Evolutionary conservation across 306 rosid species (phyloP).

Genomic region (Malus orientalis): DNA sequence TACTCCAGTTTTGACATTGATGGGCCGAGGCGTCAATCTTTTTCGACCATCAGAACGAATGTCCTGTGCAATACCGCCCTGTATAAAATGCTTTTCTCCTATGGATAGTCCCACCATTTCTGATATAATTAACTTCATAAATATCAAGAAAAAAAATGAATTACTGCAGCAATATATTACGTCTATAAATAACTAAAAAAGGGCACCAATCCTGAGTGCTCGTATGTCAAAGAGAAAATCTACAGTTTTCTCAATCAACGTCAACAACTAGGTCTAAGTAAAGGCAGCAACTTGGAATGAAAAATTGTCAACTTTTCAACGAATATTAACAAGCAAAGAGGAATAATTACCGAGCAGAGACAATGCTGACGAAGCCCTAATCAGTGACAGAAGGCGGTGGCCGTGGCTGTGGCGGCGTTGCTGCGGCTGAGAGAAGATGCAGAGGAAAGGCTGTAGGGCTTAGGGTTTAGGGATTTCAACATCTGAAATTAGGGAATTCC

Average conservation of each 20-base stretch:
- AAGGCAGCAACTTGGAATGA: not conserved
- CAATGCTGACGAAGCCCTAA: not conserved
- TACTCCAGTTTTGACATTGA: constrained; percentile 65
- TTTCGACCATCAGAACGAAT: constrained; percentile 85
- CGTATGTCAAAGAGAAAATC: not conserved
- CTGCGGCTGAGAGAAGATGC: not conserved
- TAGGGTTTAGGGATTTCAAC: not conserved
- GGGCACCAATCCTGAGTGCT: not conserved
- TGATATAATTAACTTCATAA: not conserved
- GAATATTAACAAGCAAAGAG: not conserved
- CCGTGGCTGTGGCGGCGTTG: not conserved
- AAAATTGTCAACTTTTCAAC: not conserved
- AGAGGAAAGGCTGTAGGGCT: not conserved
- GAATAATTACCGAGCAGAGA: not conserved
- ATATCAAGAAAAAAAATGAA: not conserved
- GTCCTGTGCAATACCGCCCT: constrained; percentile 85
- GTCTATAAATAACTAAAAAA: too few relatives aligned
- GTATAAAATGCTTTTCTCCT: constrained; percentile 62
- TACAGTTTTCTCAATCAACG: not conserved
- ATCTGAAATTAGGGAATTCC: not conserved
- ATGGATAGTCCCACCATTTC: constrained; percentile 68
- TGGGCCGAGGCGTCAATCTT: constrained; percentile 60
- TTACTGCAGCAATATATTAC: not conserved
- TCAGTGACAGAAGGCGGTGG: not conserved
- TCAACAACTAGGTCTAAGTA: not conserved